These are phyloP conservation scores for Lactarius deliciosus DNA, from an alignment of 768 basidiomycete genomes.

Conservation along the genomic window DNA sequence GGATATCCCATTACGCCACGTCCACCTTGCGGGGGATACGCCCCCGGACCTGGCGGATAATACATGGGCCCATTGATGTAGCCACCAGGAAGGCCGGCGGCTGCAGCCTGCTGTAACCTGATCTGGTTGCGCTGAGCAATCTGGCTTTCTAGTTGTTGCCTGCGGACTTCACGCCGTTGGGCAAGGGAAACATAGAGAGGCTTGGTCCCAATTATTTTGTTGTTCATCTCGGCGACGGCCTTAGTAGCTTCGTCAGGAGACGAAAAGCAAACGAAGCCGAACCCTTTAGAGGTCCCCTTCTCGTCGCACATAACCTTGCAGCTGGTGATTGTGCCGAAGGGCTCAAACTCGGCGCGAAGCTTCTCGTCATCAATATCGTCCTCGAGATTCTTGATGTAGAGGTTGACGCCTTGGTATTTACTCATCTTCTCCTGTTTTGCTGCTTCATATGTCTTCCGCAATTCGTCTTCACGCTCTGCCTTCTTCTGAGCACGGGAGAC, in stretches of 20 bases:
- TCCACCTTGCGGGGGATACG: constrained; percentile 76
- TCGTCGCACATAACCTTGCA: constrained; percentile 99
- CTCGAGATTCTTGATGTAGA: constrained; percentile 99
- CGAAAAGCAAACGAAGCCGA: constrained; percentile 99
- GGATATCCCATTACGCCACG: constrained; percentile 79
- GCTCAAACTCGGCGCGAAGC: constrained; percentile 93
- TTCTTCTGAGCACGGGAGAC: constrained; percentile 98
- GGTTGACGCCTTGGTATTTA: constrained; percentile 98
- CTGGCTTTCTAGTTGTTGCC: constrained; percentile 98
- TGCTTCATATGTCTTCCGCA: constrained; percentile 90
- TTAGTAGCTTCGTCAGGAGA: constrained; percentile 98
- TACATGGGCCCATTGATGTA: constrained; percentile 87
- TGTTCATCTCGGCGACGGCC: constrained; percentile 99
- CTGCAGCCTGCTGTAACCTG: constrained; percentile 92
- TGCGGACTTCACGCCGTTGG: constrained; percentile 95
- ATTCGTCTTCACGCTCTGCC: constrained; percentile 95
- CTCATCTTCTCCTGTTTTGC: constrained; percentile 96
- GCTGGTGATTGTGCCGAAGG: constrained; percentile 95
- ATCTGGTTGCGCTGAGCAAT: constrained; percentile 98
- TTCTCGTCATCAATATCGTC: constrained; percentile 98
- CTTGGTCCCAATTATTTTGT: constrained; percentile 99
- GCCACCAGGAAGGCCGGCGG: constrained; percentile 78
- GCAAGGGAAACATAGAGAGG: constrained; percentile 98
- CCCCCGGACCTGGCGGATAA: constrained; percentile 74
- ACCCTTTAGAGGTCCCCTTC: constrained; percentile 89